Conservation (phyloP, 371 early-diverging fungal genomes). For the Mucor velutinosus region DNA sequence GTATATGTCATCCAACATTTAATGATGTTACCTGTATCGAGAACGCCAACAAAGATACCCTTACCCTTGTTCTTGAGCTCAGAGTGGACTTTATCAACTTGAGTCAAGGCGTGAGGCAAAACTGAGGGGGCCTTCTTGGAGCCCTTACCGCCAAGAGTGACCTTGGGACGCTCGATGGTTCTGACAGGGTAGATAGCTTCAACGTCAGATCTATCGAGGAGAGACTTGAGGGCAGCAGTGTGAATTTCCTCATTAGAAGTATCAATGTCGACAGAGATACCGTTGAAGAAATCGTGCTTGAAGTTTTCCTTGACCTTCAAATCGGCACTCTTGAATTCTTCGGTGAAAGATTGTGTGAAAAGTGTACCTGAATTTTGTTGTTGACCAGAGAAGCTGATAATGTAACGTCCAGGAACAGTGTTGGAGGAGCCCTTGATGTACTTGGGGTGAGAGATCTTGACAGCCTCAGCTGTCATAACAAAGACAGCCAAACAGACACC, state of each 20-base stretch:
- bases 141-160: constrained; percentile 3
- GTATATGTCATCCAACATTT: background rate
- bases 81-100: constrained; percentile 45
- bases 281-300: constrained; percentile 39
- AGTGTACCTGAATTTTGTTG: constrained; percentile 5
- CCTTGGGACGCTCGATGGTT: constrained; percentile 30
- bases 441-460: constrained; percentile 30
- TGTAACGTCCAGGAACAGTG: constrained; percentile 38
- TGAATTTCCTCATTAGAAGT: constrained; percentile 15
- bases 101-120: constrained; percentile 43
- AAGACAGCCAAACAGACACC: constrained; percentile 32
- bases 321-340: constrained; percentile 24
- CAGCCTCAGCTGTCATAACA: constrained; percentile 22
- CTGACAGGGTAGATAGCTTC: constrained; percentile 33
- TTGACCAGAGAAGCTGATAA: constrained; percentile 30
- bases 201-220: constrained; percentile 30
- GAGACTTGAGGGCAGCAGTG: constrained; percentile 15
- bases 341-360: constrained; percentile 24
- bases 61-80: constrained; percentile 56
- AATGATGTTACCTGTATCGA: constrained; percentile 62
- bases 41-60: constrained; percentile 73
- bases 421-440: constrained; percentile 11
- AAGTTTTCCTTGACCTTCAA: constrained; percentile 29
- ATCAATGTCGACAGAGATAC: constrained; percentile 34
- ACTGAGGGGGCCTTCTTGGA: constrained; percentile 13